phyloP scores from a whole-genome alignment of 148 eudicot species.

The Camellia lanceoleosa region DNA sequence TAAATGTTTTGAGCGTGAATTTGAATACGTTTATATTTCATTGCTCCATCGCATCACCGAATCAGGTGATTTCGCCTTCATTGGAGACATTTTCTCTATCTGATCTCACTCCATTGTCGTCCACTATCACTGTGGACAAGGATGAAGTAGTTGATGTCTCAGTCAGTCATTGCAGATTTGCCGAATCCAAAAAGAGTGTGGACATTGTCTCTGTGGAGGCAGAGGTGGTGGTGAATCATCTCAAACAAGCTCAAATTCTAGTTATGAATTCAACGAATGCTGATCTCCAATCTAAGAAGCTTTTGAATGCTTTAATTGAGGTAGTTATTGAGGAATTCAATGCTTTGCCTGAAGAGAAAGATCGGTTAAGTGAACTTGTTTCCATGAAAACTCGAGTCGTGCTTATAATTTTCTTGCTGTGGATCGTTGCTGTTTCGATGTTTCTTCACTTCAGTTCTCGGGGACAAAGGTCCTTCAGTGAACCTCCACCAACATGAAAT shows the following conservation, averaged over 20 bases:
- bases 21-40: slow-evolving; percentile 16
- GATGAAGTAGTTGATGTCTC: slow-evolving; percentile 15
- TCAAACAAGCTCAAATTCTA: slow-evolving; percentile 42
- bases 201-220: slow-evolving; percentile 26
- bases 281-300: slow-evolving; percentile 40
- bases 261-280: slow-evolving; percentile 33
- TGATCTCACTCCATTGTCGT: slow-evolving; percentile 33
- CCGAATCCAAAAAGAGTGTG: not conserved
- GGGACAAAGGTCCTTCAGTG: slow-evolving; percentile 22
- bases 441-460: slow-evolving; percentile 18
- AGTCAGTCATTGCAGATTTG: not conserved
- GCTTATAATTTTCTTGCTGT: slow-evolving; percentile 30
- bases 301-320: slow-evolving; percentile 41
- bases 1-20: not conserved
- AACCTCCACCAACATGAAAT: slow-evolving; percentile 48
- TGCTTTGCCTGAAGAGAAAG: slow-evolving; percentile 40
- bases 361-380: slow-evolving; percentile 26
- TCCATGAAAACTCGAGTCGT: slow-evolving; percentile 25
- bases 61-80: slow-evolving; percentile 12
- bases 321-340: slow-evolving; percentile 39
- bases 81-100: slow-evolving; percentile 24
- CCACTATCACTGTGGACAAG: slow-evolving; percentile 20
- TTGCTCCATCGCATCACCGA: slow-evolving; percentile 25
- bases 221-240: slow-evolving; percentile 42
- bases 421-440: slow-evolving; percentile 26